Evolutionary conservation across 2,329 filamentous ascomycete species (phyloP), one percentile per base, ranked within the genome.

Genomic region (Berkeleyomyces rouxiae): DNA sequence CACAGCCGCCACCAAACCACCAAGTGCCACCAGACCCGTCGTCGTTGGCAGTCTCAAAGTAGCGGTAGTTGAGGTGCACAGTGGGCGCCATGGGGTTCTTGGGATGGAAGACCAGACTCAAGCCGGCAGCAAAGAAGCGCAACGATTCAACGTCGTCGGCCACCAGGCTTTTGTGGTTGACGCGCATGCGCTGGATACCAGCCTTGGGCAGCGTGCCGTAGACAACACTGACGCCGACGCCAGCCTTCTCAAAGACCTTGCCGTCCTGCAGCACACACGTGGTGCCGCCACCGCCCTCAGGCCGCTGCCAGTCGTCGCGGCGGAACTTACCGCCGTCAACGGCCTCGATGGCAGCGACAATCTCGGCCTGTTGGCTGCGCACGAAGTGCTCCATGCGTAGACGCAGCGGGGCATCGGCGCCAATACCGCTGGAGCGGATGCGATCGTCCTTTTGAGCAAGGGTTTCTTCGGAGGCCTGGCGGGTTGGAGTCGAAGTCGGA

Each of bases 1-100:
- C 93, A 61, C 89, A 91, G 63, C 93, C 93, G 59, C 93, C 93
- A 67, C 93, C 93, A 70, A 96, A 99, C 93, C 93, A 99, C 92
- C 93, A 99, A 6, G 90, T 87, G 61, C 79, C 85, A 67, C 79
- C 87, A 51, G 88, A 90, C 68, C 92, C 86, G 68, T 92, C 86
- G 7, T 87, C 82, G 69, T 92, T 87, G 65, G 88, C 87, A 1
- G 93, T 99, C 77, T 99, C 93, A 71, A 99, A 99, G 76, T 99
- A 99, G 63, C 93, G 85, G 78, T 97, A 97, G 78, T 99, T 99
- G 68, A 99, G 80, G 73, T 99, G 93, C 16, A 99, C 93, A 0
- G 93, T 99, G 0, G 93, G 93, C 6, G 92, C 92, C 86, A 96
- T 95, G 58, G 93, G 93, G 74, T 99, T 99, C 69, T 83, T 81